These are phyloP conservation scores for Russula brevipes DNA, from an alignment of 768 basidiomycete species.

Conservation along the genomic window DNA sequence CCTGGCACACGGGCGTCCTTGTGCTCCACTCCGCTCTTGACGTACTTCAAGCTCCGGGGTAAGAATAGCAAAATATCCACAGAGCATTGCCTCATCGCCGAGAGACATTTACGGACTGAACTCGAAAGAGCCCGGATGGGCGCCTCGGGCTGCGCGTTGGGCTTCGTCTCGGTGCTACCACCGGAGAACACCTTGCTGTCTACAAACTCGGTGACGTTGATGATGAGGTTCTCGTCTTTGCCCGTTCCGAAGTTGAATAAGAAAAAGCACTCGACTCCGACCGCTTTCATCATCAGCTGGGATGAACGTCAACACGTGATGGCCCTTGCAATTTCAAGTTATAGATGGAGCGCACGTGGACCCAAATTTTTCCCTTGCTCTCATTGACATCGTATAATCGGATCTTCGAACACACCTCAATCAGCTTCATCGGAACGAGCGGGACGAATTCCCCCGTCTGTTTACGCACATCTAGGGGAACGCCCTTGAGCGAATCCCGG, in stretches of 20 bases:
- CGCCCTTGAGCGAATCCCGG: neutral
- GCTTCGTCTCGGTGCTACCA: neutral
- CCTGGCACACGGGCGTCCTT: neutral
- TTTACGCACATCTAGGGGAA: neutral
- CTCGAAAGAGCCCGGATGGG: neutral
- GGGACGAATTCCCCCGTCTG: neutral
- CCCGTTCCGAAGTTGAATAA: neutral
- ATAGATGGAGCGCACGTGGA: neutral
- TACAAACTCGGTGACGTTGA: neutral
- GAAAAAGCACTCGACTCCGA: neutral
- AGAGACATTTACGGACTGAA: neutral
- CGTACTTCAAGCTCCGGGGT: neutral
- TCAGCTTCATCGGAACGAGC: neutral
- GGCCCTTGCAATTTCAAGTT: neutral
- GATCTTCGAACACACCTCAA: neutral
- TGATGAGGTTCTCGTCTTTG: neutral
- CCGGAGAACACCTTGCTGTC: neutral
- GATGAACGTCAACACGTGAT: neutral
- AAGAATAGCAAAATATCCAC: neutral
- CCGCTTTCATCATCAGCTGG: neutral
- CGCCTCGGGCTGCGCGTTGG: neutral
- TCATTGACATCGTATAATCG: neutral
- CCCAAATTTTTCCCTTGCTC: neutral
- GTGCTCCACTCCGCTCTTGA: neutral
- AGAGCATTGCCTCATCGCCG: neutral